Conservation (phyloP, 2,329 filamentous ascomycete genomes). For the Aspergillus latus region DNA sequence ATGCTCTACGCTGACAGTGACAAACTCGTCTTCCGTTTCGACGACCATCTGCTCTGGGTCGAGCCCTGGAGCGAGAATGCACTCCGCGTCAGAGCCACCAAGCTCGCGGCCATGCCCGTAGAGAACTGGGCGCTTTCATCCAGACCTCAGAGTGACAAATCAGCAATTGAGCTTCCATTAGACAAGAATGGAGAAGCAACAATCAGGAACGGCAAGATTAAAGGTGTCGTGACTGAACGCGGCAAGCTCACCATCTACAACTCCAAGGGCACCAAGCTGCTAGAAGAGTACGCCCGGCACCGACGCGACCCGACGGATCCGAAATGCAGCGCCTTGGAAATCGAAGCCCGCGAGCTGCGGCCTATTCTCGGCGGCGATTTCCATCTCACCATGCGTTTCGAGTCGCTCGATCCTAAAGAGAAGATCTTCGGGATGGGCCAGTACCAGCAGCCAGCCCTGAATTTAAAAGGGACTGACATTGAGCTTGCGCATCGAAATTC, state of each 20-base stretch:
- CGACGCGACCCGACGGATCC: slow-evolving; percentile 55
- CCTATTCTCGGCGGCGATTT: slow-evolving; percentile 56
- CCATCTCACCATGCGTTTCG: slow-evolving; percentile 59
- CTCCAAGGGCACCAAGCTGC: slow-evolving; percentile 42
- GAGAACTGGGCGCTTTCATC: slow-evolving; percentile 39
- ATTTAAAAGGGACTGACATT: slow-evolving; percentile 62
- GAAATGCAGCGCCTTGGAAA: slow-evolving; percentile 58
- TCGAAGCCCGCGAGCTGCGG: slow-evolving; percentile 60
- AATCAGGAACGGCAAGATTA: slow-evolving; percentile 52
- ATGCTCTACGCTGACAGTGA: slow-evolving; percentile 38
- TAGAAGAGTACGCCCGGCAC: slow-evolving; percentile 57
- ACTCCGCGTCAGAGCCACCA: slow-evolving; percentile 40
- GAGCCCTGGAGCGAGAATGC: slow-evolving; percentile 43
- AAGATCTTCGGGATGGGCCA: slow-evolving; percentile 70
- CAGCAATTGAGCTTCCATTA: slow-evolving; percentile 19
- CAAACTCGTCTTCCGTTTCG: slow-evolving; percentile 38
- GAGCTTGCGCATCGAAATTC: slow-evolving; percentile 67
- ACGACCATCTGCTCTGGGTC: slow-evolving; percentile 41
- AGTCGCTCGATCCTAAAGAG: slow-evolving; percentile 56
- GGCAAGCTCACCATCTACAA: slow-evolving; percentile 55
- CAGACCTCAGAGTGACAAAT: slow-evolving; percentile 17
- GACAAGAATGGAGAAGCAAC: slow-evolving; percentile 33
- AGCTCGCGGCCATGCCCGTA: slow-evolving; percentile 35
- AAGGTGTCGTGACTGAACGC: slow-evolving; percentile 46
- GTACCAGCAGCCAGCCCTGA: slow-evolving; percentile 64